Evolutionary conservation across 768 basidiomycete species (phyloP), one percentile per base, ranked within the genome.

Genomic region (Myochromella boudieri): DNA sequence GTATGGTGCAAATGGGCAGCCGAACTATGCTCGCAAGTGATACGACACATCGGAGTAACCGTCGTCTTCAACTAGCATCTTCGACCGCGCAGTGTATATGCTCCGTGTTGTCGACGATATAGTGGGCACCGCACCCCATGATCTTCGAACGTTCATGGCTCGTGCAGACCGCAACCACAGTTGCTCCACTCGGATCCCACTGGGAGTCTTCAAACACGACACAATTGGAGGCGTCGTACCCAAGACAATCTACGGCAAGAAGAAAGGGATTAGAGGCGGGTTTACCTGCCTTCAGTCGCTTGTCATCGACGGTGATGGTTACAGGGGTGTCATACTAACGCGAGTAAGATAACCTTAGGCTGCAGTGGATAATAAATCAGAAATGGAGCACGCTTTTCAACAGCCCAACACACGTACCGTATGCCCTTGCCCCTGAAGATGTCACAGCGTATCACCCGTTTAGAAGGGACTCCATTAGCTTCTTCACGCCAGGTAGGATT

Each of bases 121-220:
- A 80, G 55, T 82, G 80, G 3, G 80, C 80, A 32, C 80, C 80
- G 37, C 76, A 77, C 46, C 71, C 67, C 55, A 77, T 72, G 37
- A 82, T 77, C 57, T 80, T 70, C 22, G 64, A 56, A 43, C 83
- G 67, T 54, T 79, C 74, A 57, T 90, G 87, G 44, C 77, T 80
- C 7, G 88, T 91, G 69, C 85, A 87, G 8, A 89, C 75, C 4
- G 87, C 88, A 31, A 91, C 72, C 18, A 87, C 86, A 9, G 74
- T 83, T 10, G 84, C 81, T 25, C 88, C 88, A 25, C 82, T 80
- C 71, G 70, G 60, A 91, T 82, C 17, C 88, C 89, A 14, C 83
- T 84, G 0, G 88, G 88, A 88, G 58, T 91, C 88, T 59, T 89
- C 87, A 41, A 91, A 81, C 22, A 91, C 88, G 54, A 91, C 76